Conservation (phyloP, 2,329 filamentous ascomycete genomes). For the Tolypocladium tropicale region DNA sequence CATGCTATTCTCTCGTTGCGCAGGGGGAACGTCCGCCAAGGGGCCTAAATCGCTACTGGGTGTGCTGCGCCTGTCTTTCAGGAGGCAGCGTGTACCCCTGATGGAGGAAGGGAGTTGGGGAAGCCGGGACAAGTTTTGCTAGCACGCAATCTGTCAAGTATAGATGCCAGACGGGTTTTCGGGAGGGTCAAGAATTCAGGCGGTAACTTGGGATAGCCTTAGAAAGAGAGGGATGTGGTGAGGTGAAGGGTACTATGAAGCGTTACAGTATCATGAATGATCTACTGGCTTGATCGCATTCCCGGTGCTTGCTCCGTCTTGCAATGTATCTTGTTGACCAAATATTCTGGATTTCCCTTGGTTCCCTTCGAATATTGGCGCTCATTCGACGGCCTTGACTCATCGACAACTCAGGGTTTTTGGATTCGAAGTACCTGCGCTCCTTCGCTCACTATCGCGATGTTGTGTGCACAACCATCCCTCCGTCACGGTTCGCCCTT, state of each 20-base stretch:
- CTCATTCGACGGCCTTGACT: too few relatives aligned
- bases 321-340: not conserved
- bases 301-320: not conserved
- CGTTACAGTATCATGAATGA: not conserved
- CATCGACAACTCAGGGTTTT: too few relatives aligned
- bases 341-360: too few relatives aligned
- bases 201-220: not conserved
- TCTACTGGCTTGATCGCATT: not conserved
- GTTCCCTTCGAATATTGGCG: too few relatives aligned
- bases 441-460: too few relatives aligned
- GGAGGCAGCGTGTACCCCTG: conserved; percentile 33
- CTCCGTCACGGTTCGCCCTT: not conserved
- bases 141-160: conserved; percentile 36
- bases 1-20: conserved; percentile 33
- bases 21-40: conserved; percentile 35
- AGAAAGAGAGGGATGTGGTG: not conserved
- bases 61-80: conserved; percentile 37
- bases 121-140: conserved; percentile 40
- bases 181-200: not conserved
- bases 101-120: conserved; percentile 35
- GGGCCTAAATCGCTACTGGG: conserved; percentile 37
- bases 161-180: conserved; percentile 25
- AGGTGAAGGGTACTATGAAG: not conserved
- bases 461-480: not conserved
- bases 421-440: too few relatives aligned